These are phyloP conservation scores for Dryas integrifolia DNA, from an alignment of 331 rosid species.

Conservation along the genomic window DNA sequence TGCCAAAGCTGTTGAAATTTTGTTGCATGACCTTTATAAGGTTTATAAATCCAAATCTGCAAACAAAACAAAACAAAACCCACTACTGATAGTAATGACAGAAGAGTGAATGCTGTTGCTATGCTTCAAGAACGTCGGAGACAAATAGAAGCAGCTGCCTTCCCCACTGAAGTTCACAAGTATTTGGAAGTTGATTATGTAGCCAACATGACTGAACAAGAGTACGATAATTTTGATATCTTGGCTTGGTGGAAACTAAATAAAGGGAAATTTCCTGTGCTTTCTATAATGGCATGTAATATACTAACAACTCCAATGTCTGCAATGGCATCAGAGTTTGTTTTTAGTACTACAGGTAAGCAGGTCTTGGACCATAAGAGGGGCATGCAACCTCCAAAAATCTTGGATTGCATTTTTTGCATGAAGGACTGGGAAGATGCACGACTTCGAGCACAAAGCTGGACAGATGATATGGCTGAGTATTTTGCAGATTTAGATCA, in stretches of 20 bases:
- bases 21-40: not conserved
- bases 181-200: not conserved
- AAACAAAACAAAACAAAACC: not conserved
- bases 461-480: not conserved
- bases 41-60: slow-evolving; percentile 9
- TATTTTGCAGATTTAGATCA: not conserved
- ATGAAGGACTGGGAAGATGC: slow-evolving; percentile 9
- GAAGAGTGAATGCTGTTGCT: too few species aligned
- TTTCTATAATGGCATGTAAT: slow-evolving; percentile 1
- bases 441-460: not conserved
- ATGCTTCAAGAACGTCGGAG: too few species aligned
- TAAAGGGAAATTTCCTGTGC: not conserved
- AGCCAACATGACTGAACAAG: not conserved
- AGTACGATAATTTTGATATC: not conserved
- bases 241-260: not conserved
- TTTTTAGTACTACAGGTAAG: slow-evolving; percentile 4
- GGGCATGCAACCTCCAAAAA: not conserved
- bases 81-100: not conserved
- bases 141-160: too few species aligned
- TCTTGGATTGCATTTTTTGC: slow-evolving; percentile 3
- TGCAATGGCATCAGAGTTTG: not conserved
- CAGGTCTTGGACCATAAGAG: not conserved
- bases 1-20: not conserved
- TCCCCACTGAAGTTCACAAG: not conserved
- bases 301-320: not conserved